phyloP scores from a whole-genome alignment of 345 rosid genomes.

The Mallotus nudiflorus region DNA sequence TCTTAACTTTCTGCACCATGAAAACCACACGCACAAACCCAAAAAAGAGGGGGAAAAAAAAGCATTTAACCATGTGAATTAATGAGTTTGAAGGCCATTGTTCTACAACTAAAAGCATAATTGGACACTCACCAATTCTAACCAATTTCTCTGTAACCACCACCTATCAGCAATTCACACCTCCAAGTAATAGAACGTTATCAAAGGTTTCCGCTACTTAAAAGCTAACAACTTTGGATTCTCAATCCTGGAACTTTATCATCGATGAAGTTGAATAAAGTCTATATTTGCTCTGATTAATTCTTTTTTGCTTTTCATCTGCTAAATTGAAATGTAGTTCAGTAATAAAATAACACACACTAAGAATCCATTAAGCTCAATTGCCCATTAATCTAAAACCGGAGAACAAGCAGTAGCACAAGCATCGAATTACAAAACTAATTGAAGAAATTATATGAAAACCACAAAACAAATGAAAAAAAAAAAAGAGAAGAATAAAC shows the following conservation, averaged over 20 bases:
- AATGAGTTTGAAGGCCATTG: too few species aligned
- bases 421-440: not conserved
- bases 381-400: not conserved
- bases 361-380: not conserved
- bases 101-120: too few species aligned
- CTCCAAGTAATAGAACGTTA: too few species aligned
- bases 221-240: not conserved
- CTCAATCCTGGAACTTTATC: not conserved
- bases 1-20: too few species aligned
- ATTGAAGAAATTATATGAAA: not conserved
- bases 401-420: not conserved
- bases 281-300: not conserved
- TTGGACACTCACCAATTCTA: too few species aligned
- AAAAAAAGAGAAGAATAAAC: constrained; percentile 2
- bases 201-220: not conserved
- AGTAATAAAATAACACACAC: not conserved
- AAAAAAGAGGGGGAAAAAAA: too few species aligned
- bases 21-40: too few species aligned
- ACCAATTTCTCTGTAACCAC: too few species aligned
- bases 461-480: not conserved
- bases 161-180: too few species aligned
- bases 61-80: too few species aligned
- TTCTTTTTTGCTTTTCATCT: not conserved
- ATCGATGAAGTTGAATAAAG: not conserved
- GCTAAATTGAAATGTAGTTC: not conserved